A percentile compares a stretch with the other conserved stretches of the same genome.
phyloP scores from a whole-genome alignment of 495 filamentous ascomycete species.

The Hypoxylon lienhwacheense region DNA sequence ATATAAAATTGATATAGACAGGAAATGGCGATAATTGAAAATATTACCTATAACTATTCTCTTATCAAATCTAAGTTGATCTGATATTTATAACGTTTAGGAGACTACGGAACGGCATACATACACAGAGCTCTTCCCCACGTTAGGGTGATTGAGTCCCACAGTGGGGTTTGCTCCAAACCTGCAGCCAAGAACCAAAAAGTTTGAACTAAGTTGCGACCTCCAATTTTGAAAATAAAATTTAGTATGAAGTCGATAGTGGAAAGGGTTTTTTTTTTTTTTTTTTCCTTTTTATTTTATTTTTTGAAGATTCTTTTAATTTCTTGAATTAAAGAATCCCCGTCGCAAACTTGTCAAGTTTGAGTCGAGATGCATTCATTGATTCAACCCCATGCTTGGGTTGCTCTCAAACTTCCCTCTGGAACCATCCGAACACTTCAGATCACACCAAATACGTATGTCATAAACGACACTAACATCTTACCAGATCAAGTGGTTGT shows the following conservation, averaged over 20 bases:
- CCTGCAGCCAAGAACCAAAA: constrained; percentile 1
- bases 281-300: too few species aligned
- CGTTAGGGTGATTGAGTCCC: too few species aligned
- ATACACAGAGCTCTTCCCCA: too few species aligned
- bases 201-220: background rate
- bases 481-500: constrained; percentile 25
- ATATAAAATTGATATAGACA: too few species aligned
- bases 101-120: too few species aligned
- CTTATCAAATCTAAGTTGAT: too few species aligned
- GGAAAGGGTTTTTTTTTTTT: too few species aligned
- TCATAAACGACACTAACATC: constrained; percentile 36
- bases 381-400: constrained; percentile 64
- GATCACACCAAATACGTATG: constrained; percentile 77
- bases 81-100: too few species aligned
- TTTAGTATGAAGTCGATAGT: constrained; percentile 1
- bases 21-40: too few species aligned
- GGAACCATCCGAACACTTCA: constrained; percentile 63
- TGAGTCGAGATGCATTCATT: constrained; percentile 38
- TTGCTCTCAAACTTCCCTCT: constrained; percentile 69
- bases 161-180: constrained; percentile 7
- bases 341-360: too few species aligned
- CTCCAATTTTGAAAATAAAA: constrained; percentile 7
- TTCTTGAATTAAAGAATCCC: background rate
- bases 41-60: too few species aligned
- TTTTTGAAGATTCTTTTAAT: constrained; percentile 3